Percentiles rank a stretch among this genome's conserved stretches.
These are phyloP conservation scores for Skeletonema menzelii DNA, from an alignment of 108 stramenopile genomes.

Conservation along the genomic window DNA sequence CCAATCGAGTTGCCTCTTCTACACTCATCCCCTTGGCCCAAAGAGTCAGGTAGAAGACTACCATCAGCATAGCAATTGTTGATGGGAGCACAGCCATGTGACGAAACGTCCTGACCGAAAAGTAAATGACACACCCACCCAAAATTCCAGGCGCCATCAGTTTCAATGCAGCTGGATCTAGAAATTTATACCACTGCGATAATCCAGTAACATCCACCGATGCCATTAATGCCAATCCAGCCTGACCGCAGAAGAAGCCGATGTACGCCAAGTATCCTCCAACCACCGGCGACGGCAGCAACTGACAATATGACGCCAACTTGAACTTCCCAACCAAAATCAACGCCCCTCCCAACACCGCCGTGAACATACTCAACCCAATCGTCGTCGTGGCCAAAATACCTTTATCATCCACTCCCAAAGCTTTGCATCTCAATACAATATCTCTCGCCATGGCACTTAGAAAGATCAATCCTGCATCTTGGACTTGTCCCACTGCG, in stretches of 20 bases:
- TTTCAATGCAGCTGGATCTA: constrained; percentile 32
- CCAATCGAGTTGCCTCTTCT: constrained; percentile 65
- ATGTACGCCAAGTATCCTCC: constrained; percentile 98
- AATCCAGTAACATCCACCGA: constrained; percentile 49
- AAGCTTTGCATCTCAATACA: constrained; percentile 50
- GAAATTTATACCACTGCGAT: constrained; percentile 59
- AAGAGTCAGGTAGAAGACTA: constrained; percentile 78
- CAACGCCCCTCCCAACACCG: constrained; percentile 82
- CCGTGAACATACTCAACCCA: constrained; percentile 78
- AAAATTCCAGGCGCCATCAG: constrained; percentile 80
- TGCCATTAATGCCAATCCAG: constrained; percentile 86
- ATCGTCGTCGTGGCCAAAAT: constrained; percentile 81
- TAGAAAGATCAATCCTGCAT: constrained; percentile 97
- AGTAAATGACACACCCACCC: constrained; percentile 78
- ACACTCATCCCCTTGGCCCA: constrained; percentile 55
- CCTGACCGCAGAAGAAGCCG: constrained; percentile 89
- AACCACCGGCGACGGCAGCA: constrained; percentile 93
- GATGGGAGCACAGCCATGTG: constrained; percentile 85
- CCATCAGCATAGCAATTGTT: constrained; percentile 73
- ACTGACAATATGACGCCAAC: constrained; percentile 89
- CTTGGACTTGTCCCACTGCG: constrained; percentile 96
- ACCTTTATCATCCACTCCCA: constrained; percentile 47
- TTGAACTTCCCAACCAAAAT: constrained; percentile 79
- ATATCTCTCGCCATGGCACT: constrained; percentile 83
- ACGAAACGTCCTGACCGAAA: constrained; percentile 62